These are phyloP conservation scores for Ceratocystis alfenasii DNA, from an alignment of 2,329 filamentous ascomycete species.

Conservation along the genomic window DNA sequence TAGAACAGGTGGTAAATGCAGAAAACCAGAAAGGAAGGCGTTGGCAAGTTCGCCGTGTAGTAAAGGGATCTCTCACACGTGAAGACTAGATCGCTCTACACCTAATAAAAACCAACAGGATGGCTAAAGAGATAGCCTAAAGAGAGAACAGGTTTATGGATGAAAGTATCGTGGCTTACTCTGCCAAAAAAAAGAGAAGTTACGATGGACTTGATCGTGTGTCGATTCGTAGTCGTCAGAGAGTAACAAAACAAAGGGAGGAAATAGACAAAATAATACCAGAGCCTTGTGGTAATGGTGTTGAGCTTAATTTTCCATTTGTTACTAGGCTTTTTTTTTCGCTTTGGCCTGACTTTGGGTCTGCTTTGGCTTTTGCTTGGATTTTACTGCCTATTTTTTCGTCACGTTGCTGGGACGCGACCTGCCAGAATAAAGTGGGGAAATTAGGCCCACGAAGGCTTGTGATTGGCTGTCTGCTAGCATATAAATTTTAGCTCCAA, in stretches of 20 bases:
- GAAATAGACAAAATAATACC: background rate
- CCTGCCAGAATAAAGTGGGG: conserved; percentile 10
- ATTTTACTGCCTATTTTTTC: conserved; percentile 9
- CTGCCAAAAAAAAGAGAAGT: background rate
- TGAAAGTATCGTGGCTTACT: background rate
- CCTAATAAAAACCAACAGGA: too few relatives aligned
- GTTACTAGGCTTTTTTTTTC: background rate
- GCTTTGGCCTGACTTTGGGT: background rate
- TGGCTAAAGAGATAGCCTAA: too few relatives aligned
- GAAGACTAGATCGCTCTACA: too few relatives aligned
- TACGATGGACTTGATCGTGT: background rate
- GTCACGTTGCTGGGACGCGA: conserved; percentile 18
- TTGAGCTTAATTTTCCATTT: background rate
- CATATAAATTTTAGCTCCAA: background rate
- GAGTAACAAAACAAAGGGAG: conserved; percentile 10
- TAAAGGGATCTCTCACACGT: too few relatives aligned
- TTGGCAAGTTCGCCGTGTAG: background rate
- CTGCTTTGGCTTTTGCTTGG: background rate
- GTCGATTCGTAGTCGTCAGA: background rate
- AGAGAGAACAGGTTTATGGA: background rate
- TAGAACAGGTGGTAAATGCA: background rate
- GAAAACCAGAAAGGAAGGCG: background rate
- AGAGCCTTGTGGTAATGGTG: conserved; percentile 6
- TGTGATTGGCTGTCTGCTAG: background rate
- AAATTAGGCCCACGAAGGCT: fast-evolving